Base-by-base conservation (phyloP, 2,329 filamentous ascomycete species). In the Phaeosphaeria sp. region DNA sequence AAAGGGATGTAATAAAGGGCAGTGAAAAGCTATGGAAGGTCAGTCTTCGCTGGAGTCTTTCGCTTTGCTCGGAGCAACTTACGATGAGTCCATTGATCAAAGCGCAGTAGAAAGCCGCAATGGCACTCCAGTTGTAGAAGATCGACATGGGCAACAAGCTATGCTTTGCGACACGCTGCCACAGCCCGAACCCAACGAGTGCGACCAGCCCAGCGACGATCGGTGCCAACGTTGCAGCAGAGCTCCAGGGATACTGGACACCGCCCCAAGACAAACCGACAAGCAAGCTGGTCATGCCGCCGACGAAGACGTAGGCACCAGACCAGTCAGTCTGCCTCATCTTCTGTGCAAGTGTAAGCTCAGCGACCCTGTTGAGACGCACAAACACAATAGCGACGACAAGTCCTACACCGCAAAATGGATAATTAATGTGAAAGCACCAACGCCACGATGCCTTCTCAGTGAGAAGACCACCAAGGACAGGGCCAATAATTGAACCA, bases 361-460 rank as follows among this genome's bases (percentile, higher is more conserved):
- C 51, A 2, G 61, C 52, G 3, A 63, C 59, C 1, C 59, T 54
- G 21, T 71, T 69, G n/a, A 69, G 56, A 7, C 61, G 59, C 2
- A 72, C 60, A 30, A 71, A 70, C 21, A 67, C 55, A 10, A 60
- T 36, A 3, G 71, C 71, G 18, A 70, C 59, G 9, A 70, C 7
- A 44, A 72, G 65, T 1, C 71, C 68, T 9, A 72, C 58, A 11
- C 49, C 57, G 23, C 81, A 80, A 65, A 88, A 82, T 1, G 87
- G 85, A 6, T 87, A 77, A 62, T 89, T 89, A 65, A 88, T 80
- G 79, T 84, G 89, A 68, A 89, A 88, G 43, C 89, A 84, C 87
- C 87, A 90, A 11, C 84, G 77, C 87, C 86, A 87, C 0, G 77
- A 77, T 0, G 79, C 77, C 43, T 81, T 74, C 58, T 85, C 77